Evolutionary conservation across 371 early-diverging fungal species (phyloP), one percentile per base, ranked within the genome.

Genomic region (Syncephalastrum sp.): DNA sequence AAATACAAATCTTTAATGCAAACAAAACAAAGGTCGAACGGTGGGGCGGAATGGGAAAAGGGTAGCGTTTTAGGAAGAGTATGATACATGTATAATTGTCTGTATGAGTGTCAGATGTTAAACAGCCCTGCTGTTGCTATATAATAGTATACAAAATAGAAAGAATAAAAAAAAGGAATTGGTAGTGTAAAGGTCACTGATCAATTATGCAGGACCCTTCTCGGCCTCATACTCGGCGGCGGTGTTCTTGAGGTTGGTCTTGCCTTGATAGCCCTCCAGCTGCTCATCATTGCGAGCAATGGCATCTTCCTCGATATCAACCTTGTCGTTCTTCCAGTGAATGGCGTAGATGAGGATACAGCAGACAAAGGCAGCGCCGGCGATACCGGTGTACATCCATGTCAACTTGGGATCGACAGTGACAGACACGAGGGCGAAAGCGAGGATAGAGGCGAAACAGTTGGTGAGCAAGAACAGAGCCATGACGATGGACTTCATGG

Each of bases 401-500:
- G 79, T 74, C 48, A 88, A 73, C 65, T 85, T 74, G 55, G 88
- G 88, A 54, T 86, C 85, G 21, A 76, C 78, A 5, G 83, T 71
- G 68, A 82, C 81, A 19, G 79, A 73, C 45, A 85, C 89, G 50
- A 89, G 64, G 54, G 81, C 70, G 64, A 89, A 77, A 29, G 75
- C 83, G 48, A 89, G 77, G 44, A 87, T 65, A 1, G 87, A 70
- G 58, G 87, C 88, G 47, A 81, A 66, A 49, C 84, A 86, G 71
- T 80, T 84, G 48, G 88, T 83, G 57, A 88, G 75, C 64, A 90
- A 68, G 77, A 78, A 89, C 43, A 86, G 51, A 5, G 89, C 76
- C 76, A 84, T 85, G 44, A 89, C 84, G 16, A 88, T 75, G 5
- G 90, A 88, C 79, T 89, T 90, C 76, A 90, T 83, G 47, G 77